A percentile compares a stretch with the other conserved stretches of the same genome.
Evolutionary conservation across 2,329 filamentous ascomycete genomes (phyloP).

Genomic region (Rugonectria rugulosa): DNA sequence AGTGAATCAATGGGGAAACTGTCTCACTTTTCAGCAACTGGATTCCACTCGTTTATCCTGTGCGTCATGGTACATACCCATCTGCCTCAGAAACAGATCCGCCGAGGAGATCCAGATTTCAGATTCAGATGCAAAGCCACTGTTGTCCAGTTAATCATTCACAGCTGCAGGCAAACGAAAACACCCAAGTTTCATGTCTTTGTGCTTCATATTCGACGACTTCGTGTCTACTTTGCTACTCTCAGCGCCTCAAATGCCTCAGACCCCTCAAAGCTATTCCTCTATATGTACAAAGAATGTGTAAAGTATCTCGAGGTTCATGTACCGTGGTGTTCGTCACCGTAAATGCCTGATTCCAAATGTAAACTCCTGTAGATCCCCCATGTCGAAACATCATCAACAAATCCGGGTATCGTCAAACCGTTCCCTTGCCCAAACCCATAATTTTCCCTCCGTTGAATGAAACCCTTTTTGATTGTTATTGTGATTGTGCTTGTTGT

Average conservation of each 20-base stretch:
- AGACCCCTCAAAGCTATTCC: not conserved
- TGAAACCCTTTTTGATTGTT: too few species aligned
- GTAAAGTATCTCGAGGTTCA: conserved; percentile 7
- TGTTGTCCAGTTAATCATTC: not conserved
- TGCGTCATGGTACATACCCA: not conserved
- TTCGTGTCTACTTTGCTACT: not conserved
- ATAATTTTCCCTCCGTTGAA: not conserved
- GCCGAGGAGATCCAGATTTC: not conserved
- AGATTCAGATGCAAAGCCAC: not conserved
- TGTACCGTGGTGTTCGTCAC: conserved; percentile 10
- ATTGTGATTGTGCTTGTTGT: not conserved
- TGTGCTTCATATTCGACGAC: not conserved
- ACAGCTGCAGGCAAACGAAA: too few species aligned
- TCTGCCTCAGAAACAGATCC: not conserved
- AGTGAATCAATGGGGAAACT: too few species aligned
- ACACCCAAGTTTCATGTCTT: not conserved
- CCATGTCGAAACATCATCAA: not conserved
- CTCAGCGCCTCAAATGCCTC: not conserved
- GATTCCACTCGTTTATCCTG: not conserved
- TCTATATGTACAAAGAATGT: conserved; percentile 20
- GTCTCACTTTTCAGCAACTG: too few species aligned
- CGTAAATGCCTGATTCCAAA: conserved; percentile 9
- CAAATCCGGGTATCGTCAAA: conserved; percentile 6
- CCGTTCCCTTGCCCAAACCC: not conserved
- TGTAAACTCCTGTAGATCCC: not conserved